phyloP scores from a whole-genome alignment of 75 land plant genomes.

The Cunninghamia lanceolata region DNA sequence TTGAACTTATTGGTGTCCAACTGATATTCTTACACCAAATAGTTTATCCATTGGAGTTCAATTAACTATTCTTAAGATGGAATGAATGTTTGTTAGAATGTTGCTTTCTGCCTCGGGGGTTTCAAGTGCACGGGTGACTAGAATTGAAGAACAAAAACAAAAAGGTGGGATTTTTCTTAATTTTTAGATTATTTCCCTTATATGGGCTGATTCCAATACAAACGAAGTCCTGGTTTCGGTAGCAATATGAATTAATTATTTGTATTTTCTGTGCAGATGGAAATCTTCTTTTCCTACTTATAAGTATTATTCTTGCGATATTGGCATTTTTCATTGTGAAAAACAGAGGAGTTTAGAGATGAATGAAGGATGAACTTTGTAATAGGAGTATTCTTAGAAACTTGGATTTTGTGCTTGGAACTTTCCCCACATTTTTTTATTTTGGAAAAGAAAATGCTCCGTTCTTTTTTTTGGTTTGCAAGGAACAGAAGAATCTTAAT shows the following conservation, averaged over 20 bases:
- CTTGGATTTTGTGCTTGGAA: background rate
- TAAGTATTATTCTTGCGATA: constrained; percentile 18
- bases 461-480: background rate
- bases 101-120: constrained; percentile 81
- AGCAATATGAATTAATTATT: background rate
- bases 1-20: background rate
- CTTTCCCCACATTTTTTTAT: background rate
- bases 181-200: background rate
- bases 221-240: background rate
- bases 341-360: background rate
- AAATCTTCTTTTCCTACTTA: constrained; percentile 2
- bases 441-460: background rate
- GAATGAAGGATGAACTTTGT: background rate
- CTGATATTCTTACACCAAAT: background rate
- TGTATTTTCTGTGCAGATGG: constrained; percentile 11
- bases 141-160: constrained; percentile 31
- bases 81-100: constrained; percentile 32
- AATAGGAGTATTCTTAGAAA: background rate
- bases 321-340: constrained; percentile 10
- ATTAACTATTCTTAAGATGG: background rate
- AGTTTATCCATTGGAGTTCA: background rate
- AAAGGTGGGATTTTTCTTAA: constrained; percentile 27
- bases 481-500: background rate
- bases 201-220: background rate
- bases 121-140: constrained; percentile 79